These are phyloP conservation scores for Apodospora peruviana DNA, from an alignment of 495 filamentous ascomycete genomes.

Conservation along the genomic window DNA sequence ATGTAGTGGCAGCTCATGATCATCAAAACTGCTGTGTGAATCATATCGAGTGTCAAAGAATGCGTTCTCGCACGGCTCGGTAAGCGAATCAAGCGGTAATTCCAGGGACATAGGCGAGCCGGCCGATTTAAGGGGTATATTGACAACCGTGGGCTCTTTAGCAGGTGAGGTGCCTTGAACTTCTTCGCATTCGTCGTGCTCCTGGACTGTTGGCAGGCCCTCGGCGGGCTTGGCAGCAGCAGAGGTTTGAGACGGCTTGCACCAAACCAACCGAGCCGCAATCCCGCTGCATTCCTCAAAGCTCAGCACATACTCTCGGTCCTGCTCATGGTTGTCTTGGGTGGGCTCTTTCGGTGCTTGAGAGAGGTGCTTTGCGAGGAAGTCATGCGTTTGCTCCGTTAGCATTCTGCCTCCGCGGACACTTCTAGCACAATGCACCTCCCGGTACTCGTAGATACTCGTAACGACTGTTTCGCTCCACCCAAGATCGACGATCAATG, in stretches of 20 bases:
- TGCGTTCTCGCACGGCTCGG: constrained; percentile 68
- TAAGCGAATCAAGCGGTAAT: constrained; percentile 61
- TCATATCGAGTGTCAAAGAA: constrained; percentile 57
- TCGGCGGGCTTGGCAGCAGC: constrained; percentile 12
- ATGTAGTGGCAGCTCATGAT: constrained; percentile 75
- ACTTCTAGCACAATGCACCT: constrained; percentile 60
- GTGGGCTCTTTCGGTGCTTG: constrained; percentile 10
- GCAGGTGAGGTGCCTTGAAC: not conserved
- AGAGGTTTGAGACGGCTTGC: constrained; percentile 35
- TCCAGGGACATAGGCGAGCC: constrained; percentile 45
- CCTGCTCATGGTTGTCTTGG: constrained; percentile 4
- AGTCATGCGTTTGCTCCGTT: constrained; percentile 59
- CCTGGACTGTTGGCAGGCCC: constrained; percentile 41
- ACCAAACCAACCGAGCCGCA: constrained; percentile 70
- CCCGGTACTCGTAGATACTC: constrained; percentile 81
- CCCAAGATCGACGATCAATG: constrained; percentile 80
- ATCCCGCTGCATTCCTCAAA: constrained; percentile 80
- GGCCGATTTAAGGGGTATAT: constrained; percentile 45
- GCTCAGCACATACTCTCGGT: constrained; percentile 30
- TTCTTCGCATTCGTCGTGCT: constrained; percentile 43
- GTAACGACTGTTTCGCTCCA: constrained; percentile 85
- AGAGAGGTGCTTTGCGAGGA: constrained; percentile 44
- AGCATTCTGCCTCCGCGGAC: constrained; percentile 69
- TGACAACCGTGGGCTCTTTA: not conserved
- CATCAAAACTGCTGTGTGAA: constrained; percentile 58